Percentiles rank a stretch among this genome's conserved stretches.
Conservation (phyloP, 2,329 filamentous ascomycete genomes). For the Penicillium decumbens region DNA sequence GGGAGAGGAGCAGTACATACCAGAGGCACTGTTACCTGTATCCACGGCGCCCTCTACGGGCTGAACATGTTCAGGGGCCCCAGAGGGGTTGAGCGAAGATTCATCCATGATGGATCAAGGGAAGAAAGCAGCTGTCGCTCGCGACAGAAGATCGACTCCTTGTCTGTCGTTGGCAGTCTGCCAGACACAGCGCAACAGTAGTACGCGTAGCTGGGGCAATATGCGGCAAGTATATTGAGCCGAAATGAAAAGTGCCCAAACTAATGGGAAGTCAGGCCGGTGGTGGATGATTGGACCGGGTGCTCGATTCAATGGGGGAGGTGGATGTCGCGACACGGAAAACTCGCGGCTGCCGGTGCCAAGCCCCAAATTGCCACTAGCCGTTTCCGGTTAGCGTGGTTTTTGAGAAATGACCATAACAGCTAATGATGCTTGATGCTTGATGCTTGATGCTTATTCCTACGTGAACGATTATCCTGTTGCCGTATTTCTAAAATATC, state of each 20-base stretch:
- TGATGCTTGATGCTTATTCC: not conserved
- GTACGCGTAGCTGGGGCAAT: constrained; percentile 2
- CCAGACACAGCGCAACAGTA: constrained; percentile 13
- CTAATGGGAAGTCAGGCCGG: constrained; percentile 13
- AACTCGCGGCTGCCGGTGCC: constrained; percentile 31
- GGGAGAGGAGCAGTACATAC: constrained; percentile 23
- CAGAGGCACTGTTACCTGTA: constrained; percentile 29
- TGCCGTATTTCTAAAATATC: not conserved
- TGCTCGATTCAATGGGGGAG: constrained; percentile 28
- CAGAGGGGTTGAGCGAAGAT: constrained; percentile 24
- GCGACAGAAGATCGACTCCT: constrained; percentile 30
- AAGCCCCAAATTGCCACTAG: constrained; percentile 24
- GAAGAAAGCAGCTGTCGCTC: constrained; percentile 29
- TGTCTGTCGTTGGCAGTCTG: constrained; percentile 23
- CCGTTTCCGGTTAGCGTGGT: constrained; percentile 8
- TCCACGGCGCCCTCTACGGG: constrained; percentile 28
- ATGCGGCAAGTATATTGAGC: constrained; percentile 9
- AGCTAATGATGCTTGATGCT: too few relatives aligned
- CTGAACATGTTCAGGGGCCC: constrained; percentile 29
- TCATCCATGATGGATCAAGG: constrained; percentile 38
- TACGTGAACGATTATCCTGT: not conserved
- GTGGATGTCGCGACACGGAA: constrained; percentile 32
- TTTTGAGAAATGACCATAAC: not conserved
- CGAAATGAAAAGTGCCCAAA: constrained; percentile 5
- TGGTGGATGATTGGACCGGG: constrained; percentile 21